Base-by-base conservation (phyloP, 495 filamentous ascomycete species). In the Tetracladium setigerum region DNA sequence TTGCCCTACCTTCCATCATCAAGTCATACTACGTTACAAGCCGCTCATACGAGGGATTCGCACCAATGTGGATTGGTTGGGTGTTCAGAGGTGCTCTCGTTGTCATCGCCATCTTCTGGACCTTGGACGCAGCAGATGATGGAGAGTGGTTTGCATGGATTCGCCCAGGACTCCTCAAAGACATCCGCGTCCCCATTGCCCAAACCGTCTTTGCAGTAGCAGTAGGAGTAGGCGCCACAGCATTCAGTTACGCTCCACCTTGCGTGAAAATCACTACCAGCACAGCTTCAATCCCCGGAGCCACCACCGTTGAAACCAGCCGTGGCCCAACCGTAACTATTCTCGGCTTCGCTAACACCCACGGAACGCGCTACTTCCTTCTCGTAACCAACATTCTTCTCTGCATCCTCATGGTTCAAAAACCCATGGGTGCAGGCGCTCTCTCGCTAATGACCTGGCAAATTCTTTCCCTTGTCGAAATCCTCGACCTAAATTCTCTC, bases 351-450 rank as follows among this genome's bases (percentile, higher is more conserved):
- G 87, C 84, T 54, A 99, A 99, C 61, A 74, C 87, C 38, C 82
- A 97, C 64, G 92, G 94, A 39, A 85, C 89, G 0, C 84, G 89
- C 34, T 97, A 91, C 67, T 84, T 92, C 56, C 74, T 95, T 34
- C 75, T 99, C 0, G 77, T 89, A 3, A 64, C 83, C 57, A 86
- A 85, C 64, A 83, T 90, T 69, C 67, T 84, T 7, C 74, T 86
- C 16, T 82, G 77, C 12, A 74, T 89, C 45, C 76, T 84, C 45
- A 73, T 99, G 13, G 74, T 96, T 47, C 84, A 91, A 52, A 97
- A 97, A 58, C 92, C 92, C 30, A 94, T 97, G 88, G 92, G 94
- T 47, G 81, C 79, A 52, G 86, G 86, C 34, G 81, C 90, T 16
- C 77, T 96, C 36, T 86, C 75, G 15, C 69, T 96, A 36, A 73